phyloP scores from a whole-genome alignment of 2,329 filamentous ascomycete genomes.

The Clarireedia hainanense region DNA sequence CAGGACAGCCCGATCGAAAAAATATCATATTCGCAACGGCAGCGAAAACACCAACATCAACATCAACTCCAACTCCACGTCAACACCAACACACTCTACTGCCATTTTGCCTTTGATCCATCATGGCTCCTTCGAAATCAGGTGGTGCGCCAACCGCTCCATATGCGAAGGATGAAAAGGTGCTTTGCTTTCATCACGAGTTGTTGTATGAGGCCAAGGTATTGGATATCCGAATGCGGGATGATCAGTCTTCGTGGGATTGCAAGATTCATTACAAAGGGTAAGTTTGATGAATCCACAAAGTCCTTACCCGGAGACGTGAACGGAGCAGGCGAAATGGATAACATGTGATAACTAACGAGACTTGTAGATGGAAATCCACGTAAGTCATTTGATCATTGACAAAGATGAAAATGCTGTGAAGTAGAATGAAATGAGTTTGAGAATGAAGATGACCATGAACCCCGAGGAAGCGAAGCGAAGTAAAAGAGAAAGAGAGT shows the following conservation, averaged over 20 bases:
- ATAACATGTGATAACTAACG: not conserved
- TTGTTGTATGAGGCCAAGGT: conserved; percentile 97
- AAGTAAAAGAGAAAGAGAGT: not conserved
- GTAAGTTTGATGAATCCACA: not conserved
- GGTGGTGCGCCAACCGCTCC: conserved; percentile 18
- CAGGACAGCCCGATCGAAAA: not conserved
- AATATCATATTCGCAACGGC: not conserved
- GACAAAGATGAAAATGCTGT: not conserved
- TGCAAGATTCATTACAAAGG: conserved; percentile 97
- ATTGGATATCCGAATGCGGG: conserved; percentile 62
- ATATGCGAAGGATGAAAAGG: conserved; percentile 72
- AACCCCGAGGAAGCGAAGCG: not conserved
- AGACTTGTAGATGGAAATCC: conserved; percentile 75
- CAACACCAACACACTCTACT: not conserved
- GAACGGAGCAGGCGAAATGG: not conserved
- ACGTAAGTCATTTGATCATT: conserved; percentile 50
- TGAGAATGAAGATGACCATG: not conserved
- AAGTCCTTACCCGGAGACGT: not conserved
- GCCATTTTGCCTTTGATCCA: not conserved
- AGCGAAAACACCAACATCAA: not conserved
- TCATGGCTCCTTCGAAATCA: conserved; percentile 29
- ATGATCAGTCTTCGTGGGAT: conserved; percentile 68
- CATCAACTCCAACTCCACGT: not conserved
- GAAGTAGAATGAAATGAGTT: not conserved
- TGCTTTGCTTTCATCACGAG: conserved; percentile 95